A percentile compares a stretch with the other conserved stretches of the same genome.
Conservation (phyloP, 2,329 filamentous ascomycete genomes). For the Neonectria faginata region DNA sequence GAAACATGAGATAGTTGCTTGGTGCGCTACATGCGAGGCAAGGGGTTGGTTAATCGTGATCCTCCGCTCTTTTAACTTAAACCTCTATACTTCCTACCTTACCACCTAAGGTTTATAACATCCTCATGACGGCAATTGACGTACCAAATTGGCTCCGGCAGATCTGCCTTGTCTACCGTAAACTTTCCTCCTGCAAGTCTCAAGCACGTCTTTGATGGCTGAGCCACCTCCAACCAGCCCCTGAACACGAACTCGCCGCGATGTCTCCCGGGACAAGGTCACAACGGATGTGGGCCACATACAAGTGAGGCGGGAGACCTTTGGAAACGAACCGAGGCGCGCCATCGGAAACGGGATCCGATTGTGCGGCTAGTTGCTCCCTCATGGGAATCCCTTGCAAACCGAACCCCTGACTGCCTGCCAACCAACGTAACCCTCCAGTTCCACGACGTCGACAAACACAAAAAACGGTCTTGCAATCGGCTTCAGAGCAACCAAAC, state of each 20-base stretch:
- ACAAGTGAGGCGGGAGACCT: background rate
- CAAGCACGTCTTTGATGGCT: slow-evolving; percentile 1
- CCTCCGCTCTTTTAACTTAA: background rate
- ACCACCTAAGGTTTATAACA: background rate
- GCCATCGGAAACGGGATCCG: background rate
- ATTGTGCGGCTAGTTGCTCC: background rate
- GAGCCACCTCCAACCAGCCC: slow-evolving; percentile 1
- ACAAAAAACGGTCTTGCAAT: slow-evolving; percentile 1
- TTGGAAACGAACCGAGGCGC: background rate
- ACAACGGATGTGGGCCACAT: slow-evolving; percentile 2
- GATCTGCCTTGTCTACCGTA: background rate
- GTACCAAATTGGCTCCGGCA: background rate
- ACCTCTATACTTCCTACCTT: background rate
- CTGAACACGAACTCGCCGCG: background rate
- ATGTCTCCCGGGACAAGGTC: background rate
- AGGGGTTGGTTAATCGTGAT: background rate
- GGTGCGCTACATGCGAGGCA: background rate
- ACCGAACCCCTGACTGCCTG: background rate
- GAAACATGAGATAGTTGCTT: background rate
- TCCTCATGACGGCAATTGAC: background rate
- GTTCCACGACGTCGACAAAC: background rate
- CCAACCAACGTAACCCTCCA: background rate
- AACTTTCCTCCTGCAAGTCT: background rate
- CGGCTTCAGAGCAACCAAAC: background rate
- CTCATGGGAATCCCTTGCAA: background rate